Evolutionary conservation across 2,329 filamentous ascomycete species (phyloP).

Genomic region (Diaporthe ampelina): DNA sequence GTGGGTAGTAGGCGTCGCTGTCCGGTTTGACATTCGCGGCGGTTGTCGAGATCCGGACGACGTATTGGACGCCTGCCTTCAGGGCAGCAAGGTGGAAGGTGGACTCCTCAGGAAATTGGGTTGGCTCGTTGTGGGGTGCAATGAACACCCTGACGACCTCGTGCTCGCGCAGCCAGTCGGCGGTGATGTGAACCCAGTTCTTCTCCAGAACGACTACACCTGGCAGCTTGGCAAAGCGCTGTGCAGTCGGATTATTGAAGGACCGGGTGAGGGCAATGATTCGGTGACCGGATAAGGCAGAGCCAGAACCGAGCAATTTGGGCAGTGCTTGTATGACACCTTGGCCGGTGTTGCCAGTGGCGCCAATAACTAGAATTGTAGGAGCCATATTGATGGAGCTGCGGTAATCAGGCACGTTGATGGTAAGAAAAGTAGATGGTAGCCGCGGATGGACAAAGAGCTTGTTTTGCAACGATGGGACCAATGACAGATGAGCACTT

Average conservation of each 20-base stretch:
- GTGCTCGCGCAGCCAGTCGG: constrained; percentile 55
- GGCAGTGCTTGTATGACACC: constrained; percentile 17
- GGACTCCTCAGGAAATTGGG: constrained; percentile 49
- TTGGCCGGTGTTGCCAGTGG: constrained; percentile 27
- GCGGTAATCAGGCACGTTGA: fast-evolving
- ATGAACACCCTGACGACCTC: constrained; percentile 55
- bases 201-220: neutral
- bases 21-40: neutral
- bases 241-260: neutral
- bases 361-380: constrained; percentile 17
- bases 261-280: constrained; percentile 12
- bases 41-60: constrained; percentile 1
- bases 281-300: neutral
- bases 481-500: too few species aligned
- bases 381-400: neutral
- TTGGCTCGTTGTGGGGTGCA: constrained; percentile 53
- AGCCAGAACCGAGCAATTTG: neutral
- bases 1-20: constrained; percentile 3
- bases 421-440: neutral
- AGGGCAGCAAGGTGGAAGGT: constrained; percentile 4
- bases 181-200: constrained; percentile 55
- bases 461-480: too few species aligned
- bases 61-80: constrained; percentile 5
- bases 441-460: neutral
- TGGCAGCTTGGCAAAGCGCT: neutral